These are phyloP conservation scores for Cercospora citrullina DNA, from an alignment of 2,329 filamentous ascomycete species.

Conservation along the genomic window DNA sequence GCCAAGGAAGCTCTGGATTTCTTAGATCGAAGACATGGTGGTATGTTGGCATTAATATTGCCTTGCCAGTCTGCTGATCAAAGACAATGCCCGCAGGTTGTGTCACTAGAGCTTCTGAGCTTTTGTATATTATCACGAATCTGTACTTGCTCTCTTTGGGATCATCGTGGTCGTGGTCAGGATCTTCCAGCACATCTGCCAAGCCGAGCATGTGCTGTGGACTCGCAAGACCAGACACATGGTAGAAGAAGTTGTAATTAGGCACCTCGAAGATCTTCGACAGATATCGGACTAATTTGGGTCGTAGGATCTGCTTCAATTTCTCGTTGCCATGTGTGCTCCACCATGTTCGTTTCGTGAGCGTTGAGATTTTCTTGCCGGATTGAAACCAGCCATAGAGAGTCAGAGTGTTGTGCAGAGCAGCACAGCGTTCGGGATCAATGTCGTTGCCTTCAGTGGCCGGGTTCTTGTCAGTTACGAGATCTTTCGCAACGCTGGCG, in stretches of 20 bases:
- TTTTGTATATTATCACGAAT: conserved; percentile 37
- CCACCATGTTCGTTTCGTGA: conserved; percentile 39
- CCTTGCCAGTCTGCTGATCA: conserved; percentile 35
- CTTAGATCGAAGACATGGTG: conserved; percentile 37
- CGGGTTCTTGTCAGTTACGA: conserved; percentile 32
- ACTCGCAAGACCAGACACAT: conserved; percentile 34
- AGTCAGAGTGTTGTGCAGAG: conserved; percentile 38
- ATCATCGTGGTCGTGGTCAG: conserved; percentile 27
- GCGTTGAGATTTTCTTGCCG: conserved; percentile 34
- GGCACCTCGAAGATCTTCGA: conserved; percentile 39
- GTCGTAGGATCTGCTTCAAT: conserved; percentile 33
- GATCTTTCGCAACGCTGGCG: conserved; percentile 36
- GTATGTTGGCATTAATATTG: conserved; percentile 39
- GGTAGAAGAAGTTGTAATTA: conserved; percentile 38
- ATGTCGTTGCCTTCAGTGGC: conserved; percentile 29
- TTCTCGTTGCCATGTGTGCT: conserved; percentile 32
- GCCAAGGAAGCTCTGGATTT: conserved; percentile 37
- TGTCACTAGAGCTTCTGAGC: conserved; percentile 33
- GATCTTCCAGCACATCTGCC: conserved; percentile 35
- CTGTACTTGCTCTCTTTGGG: conserved; percentile 33
- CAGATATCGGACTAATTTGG: conserved; percentile 34
- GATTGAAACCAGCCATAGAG: conserved; percentile 40
- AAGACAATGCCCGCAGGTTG: conserved; percentile 37
- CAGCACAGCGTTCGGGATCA: conserved; percentile 37
- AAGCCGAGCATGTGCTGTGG: conserved; percentile 35